Conservation (phyloP, 352 stramenopile genomes). For the Globisporangium recalcitrans region DNA sequence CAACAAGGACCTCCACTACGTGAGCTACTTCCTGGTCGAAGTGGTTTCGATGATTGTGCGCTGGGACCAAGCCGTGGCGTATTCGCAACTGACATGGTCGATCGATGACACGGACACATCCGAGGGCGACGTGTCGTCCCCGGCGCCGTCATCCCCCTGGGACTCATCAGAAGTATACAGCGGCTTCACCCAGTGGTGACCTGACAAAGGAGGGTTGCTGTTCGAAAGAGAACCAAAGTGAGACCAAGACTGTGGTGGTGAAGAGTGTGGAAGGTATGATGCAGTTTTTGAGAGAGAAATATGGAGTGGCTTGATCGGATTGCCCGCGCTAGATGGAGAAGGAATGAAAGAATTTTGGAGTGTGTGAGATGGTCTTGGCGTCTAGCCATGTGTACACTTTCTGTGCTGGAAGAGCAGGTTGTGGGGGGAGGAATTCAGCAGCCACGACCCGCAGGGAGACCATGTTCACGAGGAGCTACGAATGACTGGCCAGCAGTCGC, state of each 20-base stretch:
- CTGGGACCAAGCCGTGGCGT: constrained; percentile 18
- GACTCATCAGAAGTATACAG: constrained; percentile 13
- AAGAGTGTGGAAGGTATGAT: background rate
- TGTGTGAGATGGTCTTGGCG: background rate
- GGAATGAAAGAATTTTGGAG: background rate
- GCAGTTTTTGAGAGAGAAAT: background rate
- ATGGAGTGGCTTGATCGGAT: background rate
- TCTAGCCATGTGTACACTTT: too few relatives aligned
- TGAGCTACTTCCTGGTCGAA: constrained; percentile 19
- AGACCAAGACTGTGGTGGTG: background rate
- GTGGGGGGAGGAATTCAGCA: too few relatives aligned
- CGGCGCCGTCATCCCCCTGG: background rate
- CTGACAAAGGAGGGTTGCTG: background rate
- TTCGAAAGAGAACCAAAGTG: background rate
- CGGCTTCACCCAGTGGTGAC: background rate
- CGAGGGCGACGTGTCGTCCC: background rate
- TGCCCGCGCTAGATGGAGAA: background rate
- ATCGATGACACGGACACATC: constrained; percentile 5
- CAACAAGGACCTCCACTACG: constrained; percentile 34
- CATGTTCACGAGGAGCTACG: background rate
- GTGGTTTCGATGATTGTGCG: constrained; percentile 19
- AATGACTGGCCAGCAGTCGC: background rate
- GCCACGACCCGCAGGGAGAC: too few relatives aligned
- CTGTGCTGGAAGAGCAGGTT: background rate
- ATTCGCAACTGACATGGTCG: constrained; percentile 9